Evolutionary conservation across 768 basidiomycete species (phyloP).

Genomic region (Russula earlei): DNA sequence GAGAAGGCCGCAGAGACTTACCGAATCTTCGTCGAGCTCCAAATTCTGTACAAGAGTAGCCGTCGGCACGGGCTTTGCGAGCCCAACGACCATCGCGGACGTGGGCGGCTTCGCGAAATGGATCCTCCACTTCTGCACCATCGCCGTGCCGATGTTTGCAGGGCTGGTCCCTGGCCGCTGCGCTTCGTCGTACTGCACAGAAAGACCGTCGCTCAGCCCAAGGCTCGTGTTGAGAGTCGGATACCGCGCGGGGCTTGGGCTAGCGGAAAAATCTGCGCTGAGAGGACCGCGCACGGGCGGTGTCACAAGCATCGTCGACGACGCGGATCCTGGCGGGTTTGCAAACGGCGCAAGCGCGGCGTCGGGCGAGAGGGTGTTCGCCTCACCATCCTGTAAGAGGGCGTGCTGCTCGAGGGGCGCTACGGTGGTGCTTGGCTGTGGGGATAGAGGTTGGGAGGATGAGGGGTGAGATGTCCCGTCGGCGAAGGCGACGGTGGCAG

Average conservation of each 20-base stretch:
- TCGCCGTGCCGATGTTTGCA: neutral
- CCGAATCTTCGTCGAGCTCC: slow-evolving; percentile 32
- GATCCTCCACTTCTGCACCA: slow-evolving; percentile 31
- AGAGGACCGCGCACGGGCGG: neutral
- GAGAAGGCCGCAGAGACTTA: slow-evolving; percentile 23
- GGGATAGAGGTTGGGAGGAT: neutral
- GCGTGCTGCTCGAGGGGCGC: neutral
- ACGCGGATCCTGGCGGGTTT: too few species aligned
- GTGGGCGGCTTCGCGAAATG: slow-evolving; percentile 34
- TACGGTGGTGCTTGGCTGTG: neutral
- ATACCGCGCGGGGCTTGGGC: neutral
- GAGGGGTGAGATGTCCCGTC: too few species aligned
- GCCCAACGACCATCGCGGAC: slow-evolving; percentile 24
- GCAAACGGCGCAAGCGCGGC: too few species aligned
- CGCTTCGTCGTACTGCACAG: slow-evolving; percentile 10
- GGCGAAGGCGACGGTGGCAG: neutral
- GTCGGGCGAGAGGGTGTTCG: slow-evolving; percentile 1
- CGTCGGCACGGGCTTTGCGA: slow-evolving; percentile 28
- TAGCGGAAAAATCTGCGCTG: neutral
- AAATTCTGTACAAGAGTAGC: slow-evolving; percentile 25
- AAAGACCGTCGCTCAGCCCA: slow-evolving; percentile 13
- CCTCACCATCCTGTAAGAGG: neutral
- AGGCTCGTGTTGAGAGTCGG: slow-evolving; percentile 7
- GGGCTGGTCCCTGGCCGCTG: slow-evolving; percentile 5
- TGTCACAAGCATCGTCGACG: neutral